Evolutionary conservation across 1,284 basidiomycete genomes (phyloP), one percentile per base, ranked within the genome.

Genomic region (Cryptococcus neoformans): DNA sequence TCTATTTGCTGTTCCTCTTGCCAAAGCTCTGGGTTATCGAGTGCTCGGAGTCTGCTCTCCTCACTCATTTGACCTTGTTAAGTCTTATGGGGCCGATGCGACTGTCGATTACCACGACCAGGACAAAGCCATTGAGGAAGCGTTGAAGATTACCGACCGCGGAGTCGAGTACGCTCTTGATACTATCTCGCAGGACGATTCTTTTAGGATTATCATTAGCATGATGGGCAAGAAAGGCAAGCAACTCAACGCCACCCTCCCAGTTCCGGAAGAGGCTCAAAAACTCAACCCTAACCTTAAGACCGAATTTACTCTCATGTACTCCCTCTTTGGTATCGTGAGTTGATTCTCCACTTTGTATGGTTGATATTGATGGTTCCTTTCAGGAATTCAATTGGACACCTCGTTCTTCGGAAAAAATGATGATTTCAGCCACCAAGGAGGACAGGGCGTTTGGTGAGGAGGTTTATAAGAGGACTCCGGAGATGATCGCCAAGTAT

Each of bases 1-100:
- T 0, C 65, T 79, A 44, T 82, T 75, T 64, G 77, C 79, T 2
- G 63, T 81, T 40, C 80, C 81, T 61, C 70, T 82, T 49, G 78
- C 78, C 42, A 78, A 78, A 60, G 56, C 73, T 6, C 63, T 78
- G 0, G 81, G 81, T 6, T 79, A 79, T 70, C 74, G 74, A 50
- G 79, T 81, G 48, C 69, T 78, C 49, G 70, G 78, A 1, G 76
- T 77, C 12, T 69, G 76, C 42, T 80, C 79, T 7, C 74, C 77
- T 6, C 70, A 70, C 51, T 79, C 81, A 62, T 72, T 66, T 55
- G 76, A 75, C 8, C 68, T 80, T 5, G 64, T 80, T 56, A 78
- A 77, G 62, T 59, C 65, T 10, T 73, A 79, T 56, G 81, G 81
- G n/a, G 81, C 81, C 1, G 73, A 79, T 49, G 78, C 63, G 7